Base-by-base conservation (phyloP, 208 protist genomes). In the Sergeia podlipaevii region DNA sequence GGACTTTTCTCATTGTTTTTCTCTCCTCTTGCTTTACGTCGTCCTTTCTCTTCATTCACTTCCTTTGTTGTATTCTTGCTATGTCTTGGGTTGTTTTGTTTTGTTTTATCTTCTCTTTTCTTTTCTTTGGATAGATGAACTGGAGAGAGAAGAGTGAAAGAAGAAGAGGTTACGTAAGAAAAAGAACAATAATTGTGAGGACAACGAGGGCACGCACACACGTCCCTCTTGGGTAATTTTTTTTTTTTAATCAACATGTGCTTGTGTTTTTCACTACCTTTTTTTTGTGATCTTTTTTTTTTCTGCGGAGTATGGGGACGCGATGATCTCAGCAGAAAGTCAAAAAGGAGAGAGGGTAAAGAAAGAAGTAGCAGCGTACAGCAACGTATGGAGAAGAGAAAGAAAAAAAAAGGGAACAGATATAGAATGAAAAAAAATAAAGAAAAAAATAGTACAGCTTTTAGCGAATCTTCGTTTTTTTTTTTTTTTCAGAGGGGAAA, bases 161-260 rank as follows among this genome's bases (percentile, higher is more conserved):
- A 32, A 57, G 44, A 48, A 65, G 28, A 65, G 46, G 4, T 43
- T 54, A 44, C 33, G 34, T 52, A 39, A 17, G 23, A 48, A 32
- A 60, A 44, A 39, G 2, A 46, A 46, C 47, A 5, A 59, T n/a
- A n/a, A n/a, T n/a, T n/a, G n/a, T n/a, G n/a, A n/a, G n/a, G n/a
- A n/a, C n/a, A n/a, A n/a, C n/a, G n/a, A n/a, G n/a, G n/a, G n/a
- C n/a, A n/a, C n/a, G n/a, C n/a, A n/a, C n/a, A 52, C 23, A 5
- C 20, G 4, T 62, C 56, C 46, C 4, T 26, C 4, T 47, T 43
- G 28, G 10, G 8, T 43, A 24, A 4, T 53, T 7, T 38, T 44
- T 38, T 42, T 44, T 26, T 29, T 47, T 38, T 45, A 8, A 41
- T 33, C 13, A 29, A 34, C 10, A 69, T 23, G 18, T 7, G 23